A percentile compares a stretch with the other conserved stretches of the same genome.
Evolutionary conservation across 495 filamentous ascomycete genomes (phyloP).

Genomic region (Penicillium coffeae): DNA sequence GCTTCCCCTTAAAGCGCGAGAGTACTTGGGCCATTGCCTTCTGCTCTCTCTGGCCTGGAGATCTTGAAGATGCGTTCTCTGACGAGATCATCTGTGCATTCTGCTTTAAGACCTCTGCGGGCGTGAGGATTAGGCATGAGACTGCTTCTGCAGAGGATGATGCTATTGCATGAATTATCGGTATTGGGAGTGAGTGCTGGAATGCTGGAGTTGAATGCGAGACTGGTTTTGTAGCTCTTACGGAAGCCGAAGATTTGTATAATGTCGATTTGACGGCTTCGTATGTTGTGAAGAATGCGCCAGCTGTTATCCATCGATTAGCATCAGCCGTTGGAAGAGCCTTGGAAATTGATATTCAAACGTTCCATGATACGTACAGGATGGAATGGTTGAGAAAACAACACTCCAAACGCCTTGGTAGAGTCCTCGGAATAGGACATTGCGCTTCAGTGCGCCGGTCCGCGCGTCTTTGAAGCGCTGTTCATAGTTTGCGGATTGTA

Average conservation of each 20-base stretch:
- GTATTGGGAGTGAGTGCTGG: constrained; percentile 49
- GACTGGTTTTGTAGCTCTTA: constrained; percentile 22
- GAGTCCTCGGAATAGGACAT: constrained; percentile 64
- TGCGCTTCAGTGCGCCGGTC: constrained; percentile 48
- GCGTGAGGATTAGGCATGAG: constrained; percentile 80
- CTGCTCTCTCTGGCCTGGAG: constrained; percentile 2
- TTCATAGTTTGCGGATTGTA: constrained; percentile 72
- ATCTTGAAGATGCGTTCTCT: background rate
- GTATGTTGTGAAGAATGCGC: constrained; percentile 88
- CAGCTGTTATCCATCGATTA: constrained; percentile 47
- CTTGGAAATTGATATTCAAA: background rate
- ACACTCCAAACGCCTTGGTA: constrained; percentile 90
- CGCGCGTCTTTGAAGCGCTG: constrained; percentile 55
- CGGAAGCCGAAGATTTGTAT: constrained; percentile 28
- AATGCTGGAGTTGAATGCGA: constrained; percentile 19
- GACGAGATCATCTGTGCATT: constrained; percentile 70
- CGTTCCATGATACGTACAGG: constrained; percentile 49
- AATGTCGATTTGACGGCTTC: constrained; percentile 67
- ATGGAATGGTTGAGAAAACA: constrained; percentile 80
- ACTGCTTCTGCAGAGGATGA: constrained; percentile 74
- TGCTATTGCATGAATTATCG: constrained; percentile 64
- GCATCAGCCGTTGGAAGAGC: background rate
- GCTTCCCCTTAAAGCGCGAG: constrained; percentile 49
- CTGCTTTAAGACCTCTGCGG: constrained; percentile 89
- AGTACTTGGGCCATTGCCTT: constrained; percentile 52